phyloP scores from a whole-genome alignment of 2,329 filamentous ascomycete species.

The Xylariaceae sp. region DNA sequence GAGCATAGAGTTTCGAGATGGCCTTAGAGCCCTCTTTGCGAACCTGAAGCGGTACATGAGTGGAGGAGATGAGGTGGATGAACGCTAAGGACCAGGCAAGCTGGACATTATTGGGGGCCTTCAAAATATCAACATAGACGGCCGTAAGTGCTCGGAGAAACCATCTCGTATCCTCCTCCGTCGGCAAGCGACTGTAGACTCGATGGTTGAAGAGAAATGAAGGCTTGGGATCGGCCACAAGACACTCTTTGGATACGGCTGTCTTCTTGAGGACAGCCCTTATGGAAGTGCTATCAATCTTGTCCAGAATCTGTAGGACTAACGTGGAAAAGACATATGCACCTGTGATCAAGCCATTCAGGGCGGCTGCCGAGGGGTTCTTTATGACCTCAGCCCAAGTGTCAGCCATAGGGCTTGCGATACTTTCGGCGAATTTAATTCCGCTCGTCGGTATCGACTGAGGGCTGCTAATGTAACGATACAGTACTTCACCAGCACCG shows the following conservation, averaged over 20 bases:
- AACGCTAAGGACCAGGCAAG: conserved; percentile 82
- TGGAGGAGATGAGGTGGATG: conserved; percentile 74
- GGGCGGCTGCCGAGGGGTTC: conserved; percentile 78
- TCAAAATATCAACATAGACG: conserved; percentile 57
- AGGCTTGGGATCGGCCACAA: conserved; percentile 75
- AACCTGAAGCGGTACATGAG: conserved; percentile 60
- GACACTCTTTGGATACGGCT: conserved; percentile 64
- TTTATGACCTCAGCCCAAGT: conserved; percentile 76
- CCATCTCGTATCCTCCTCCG: conserved; percentile 79
- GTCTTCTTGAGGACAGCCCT: conserved; percentile 59
- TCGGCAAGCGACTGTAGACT: conserved; percentile 78
- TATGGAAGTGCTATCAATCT: conserved; percentile 55
- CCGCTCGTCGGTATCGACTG: conserved; percentile 51
- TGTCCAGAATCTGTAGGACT: conserved; percentile 56
- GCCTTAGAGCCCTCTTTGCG: conserved; percentile 64
- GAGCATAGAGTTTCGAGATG: conserved; percentile 67
- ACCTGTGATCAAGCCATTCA: conserved; percentile 79
- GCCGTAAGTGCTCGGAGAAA: conserved; percentile 70
- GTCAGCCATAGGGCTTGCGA: conserved; percentile 61
- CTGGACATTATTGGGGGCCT: conserved; percentile 54
- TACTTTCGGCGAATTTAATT: conserved; percentile 54
- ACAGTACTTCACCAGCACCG: conserved; percentile 71
- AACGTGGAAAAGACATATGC: conserved; percentile 76
- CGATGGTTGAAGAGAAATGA: conserved; percentile 85
- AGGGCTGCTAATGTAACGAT: conserved; percentile 51